A percentile compares a stretch with the other conserved stretches of the same genome.
These are phyloP conservation scores for Leishmania braziliensis DNA, from an alignment of 208 protist species.

Conservation along the genomic window DNA sequence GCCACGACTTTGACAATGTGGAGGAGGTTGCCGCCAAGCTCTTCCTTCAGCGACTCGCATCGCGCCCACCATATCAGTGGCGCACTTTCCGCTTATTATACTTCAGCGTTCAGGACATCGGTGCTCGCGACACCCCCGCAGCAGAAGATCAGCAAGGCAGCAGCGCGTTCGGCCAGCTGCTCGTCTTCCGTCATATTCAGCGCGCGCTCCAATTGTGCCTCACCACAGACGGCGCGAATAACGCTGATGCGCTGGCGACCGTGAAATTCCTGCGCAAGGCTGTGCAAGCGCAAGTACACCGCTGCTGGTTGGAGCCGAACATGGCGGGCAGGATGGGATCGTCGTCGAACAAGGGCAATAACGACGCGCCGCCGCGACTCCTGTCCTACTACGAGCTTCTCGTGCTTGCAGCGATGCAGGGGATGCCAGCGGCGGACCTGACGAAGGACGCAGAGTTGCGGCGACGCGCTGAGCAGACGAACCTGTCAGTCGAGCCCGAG, in stretches of 20 bases:
- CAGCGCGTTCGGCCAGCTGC: slow-evolving; percentile 43
- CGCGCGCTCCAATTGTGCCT: slow-evolving; percentile 40
- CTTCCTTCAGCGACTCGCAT: slow-evolving; percentile 46
- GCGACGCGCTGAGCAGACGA: slow-evolving; percentile 50
- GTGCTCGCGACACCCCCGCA: neutral
- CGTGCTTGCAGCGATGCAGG: slow-evolving; percentile 54
- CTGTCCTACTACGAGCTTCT: slow-evolving; percentile 78
- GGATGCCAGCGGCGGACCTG: slow-evolving; percentile 72
- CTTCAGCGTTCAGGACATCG: slow-evolving; percentile 21
- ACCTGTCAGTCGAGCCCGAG: slow-evolving; percentile 31
- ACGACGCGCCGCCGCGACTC: slow-evolving; percentile 9
- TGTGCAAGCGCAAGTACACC: slow-evolving; percentile 5
- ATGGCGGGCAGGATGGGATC: neutral
- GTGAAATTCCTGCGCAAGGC: slow-evolving; percentile 15
- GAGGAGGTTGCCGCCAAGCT: slow-evolving; percentile 44
- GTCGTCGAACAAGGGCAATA: neutral
- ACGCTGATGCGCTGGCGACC: slow-evolving; percentile 7
- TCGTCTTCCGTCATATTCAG: slow-evolving; percentile 46
- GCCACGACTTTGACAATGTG: slow-evolving; percentile 54
- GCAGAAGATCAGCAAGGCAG: slow-evolving; percentile 21
- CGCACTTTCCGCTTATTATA: slow-evolving; percentile 42
- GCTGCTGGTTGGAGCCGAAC: slow-evolving; percentile 5
- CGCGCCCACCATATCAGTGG: slow-evolving; percentile 55
- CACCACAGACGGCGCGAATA: slow-evolving; percentile 14
- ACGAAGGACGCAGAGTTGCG: slow-evolving; percentile 52